These are phyloP conservation scores for Echeveria elegans DNA, from an alignment of 164 flowering plant genomes.

Conservation along the genomic window DNA sequence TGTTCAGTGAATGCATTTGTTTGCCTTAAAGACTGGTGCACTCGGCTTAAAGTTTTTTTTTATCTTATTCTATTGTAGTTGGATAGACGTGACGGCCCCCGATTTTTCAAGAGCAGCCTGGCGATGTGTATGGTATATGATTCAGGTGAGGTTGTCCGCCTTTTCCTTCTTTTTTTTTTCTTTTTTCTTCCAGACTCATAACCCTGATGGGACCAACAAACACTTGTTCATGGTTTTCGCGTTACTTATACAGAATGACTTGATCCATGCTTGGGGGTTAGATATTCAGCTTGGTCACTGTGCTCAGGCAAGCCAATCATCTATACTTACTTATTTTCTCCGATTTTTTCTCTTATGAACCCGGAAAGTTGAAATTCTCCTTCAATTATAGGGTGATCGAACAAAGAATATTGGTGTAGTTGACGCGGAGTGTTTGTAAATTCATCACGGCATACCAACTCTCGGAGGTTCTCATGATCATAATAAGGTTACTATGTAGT, in stretches of 20 bases:
- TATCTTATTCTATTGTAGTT: too few relatives aligned
- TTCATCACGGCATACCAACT: conserved; percentile 60
- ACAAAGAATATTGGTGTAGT: conserved; percentile 62
- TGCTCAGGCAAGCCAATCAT: conserved; percentile 48
- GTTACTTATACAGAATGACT: conserved; percentile 23
- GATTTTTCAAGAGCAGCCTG: too few relatives aligned
- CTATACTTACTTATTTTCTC: not conserved
- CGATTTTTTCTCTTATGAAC: not conserved
- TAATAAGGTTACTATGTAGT: conserved; percentile 10
- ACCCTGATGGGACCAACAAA: not conserved
- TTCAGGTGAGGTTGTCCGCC: too few relatives aligned
- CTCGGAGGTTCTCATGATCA: conserved; percentile 28
- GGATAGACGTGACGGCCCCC: too few relatives aligned
- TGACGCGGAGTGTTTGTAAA: conserved; percentile 59
- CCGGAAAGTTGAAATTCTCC: too few relatives aligned
- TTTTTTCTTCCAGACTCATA: not conserved
- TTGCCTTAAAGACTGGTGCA: too few relatives aligned
- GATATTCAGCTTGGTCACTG: conserved; percentile 88
- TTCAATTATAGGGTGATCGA: conserved; percentile 50
- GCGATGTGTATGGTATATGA: too few relatives aligned
- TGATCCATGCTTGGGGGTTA: conserved; percentile 96
- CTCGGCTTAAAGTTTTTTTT: too few relatives aligned
- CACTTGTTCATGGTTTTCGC: not conserved
- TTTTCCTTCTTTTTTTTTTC: too few relatives aligned
- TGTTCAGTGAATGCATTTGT: too few relatives aligned